Percentiles rank a stretch among this genome's conserved stretches.
Conservation (phyloP, 2,329 filamentous ascomycete species). For the Biscogniauxia mediterranea region DNA sequence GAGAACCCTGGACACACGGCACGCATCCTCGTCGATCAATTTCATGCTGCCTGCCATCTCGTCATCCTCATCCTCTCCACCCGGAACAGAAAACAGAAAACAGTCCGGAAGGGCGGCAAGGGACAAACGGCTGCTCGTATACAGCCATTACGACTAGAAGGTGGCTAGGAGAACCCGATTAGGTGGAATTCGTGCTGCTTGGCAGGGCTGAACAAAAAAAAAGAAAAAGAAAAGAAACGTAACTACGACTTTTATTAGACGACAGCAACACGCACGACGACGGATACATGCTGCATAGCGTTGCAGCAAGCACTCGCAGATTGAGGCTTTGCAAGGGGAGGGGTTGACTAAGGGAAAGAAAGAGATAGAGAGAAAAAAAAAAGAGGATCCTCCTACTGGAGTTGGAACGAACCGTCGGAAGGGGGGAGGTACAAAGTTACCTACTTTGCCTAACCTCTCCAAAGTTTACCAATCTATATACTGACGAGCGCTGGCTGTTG, state of each 20-base stretch:
- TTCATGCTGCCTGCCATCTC: slow-evolving; percentile 13
- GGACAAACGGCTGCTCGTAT: not conserved
- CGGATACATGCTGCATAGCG: not conserved
- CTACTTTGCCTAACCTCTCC: not conserved
- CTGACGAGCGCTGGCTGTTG: too few relatives aligned
- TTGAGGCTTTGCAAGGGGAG: not conserved
- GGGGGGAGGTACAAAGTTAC: not conserved
- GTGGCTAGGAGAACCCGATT: not conserved
- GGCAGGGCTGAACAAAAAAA: slow-evolving; percentile 4
- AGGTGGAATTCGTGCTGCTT: slow-evolving; percentile 1
- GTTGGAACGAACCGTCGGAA: not conserved
- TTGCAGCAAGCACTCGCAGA: not conserved
- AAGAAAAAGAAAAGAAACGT: not conserved
- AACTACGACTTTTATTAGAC: not conserved
- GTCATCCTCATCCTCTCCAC: slow-evolving; percentile 8
- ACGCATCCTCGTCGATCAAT: slow-evolving; percentile 20
- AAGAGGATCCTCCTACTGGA: not conserved
- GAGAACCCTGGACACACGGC: slow-evolving; percentile 10
- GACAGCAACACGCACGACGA: not conserved
- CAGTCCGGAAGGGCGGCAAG: not conserved
- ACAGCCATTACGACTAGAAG: not conserved
- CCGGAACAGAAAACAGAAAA: not conserved
- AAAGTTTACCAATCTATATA: not conserved
- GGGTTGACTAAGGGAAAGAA: not conserved
- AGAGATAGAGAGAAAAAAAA: too few relatives aligned